Percentiles rank a stretch among this genome's conserved stretches.
Evolutionary conservation across 768 basidiomycete genomes (phyloP).

Genomic region (Mycena maculata): DNA sequence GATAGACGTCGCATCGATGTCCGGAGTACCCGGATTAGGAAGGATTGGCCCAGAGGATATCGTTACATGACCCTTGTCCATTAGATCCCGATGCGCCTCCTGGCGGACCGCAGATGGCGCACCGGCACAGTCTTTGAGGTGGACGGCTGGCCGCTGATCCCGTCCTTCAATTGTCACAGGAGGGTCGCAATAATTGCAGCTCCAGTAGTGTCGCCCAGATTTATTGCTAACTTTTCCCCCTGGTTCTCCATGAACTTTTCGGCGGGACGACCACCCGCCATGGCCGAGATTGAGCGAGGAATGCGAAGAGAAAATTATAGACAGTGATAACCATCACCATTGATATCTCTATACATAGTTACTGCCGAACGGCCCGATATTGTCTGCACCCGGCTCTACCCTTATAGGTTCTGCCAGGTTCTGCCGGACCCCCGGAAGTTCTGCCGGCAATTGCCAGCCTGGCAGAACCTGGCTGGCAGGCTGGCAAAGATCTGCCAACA

Average conservation of each 20-base stretch:
- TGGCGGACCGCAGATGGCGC: background rate
- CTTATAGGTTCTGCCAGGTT: no score
- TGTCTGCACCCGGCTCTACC: no score
- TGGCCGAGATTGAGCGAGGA: no score
- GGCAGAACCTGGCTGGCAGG: constrained; percentile 5
- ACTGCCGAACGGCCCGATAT: no score
- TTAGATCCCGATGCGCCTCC: background rate
- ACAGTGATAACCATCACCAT: no score
- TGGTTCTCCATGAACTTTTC: background rate
- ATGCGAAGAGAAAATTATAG: no score
- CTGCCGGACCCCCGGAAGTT: background rate
- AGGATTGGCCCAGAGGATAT: background rate
- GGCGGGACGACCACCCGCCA: background rate
- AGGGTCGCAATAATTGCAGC: background rate
- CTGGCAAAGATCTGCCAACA: no score
- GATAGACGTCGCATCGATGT: background rate
- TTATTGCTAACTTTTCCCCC: background rate
- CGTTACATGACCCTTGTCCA: background rate
- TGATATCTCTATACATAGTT: no score
- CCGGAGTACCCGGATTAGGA: no score
- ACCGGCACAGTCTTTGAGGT: background rate
- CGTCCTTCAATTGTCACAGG: no score
- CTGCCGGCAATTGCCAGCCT: constrained; percentile 5
- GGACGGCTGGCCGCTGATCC: background rate
- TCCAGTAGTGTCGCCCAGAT: background rate